phyloP scores from a whole-genome alignment of 805 yeast species.

The Sugiyamaella americana region DNA sequence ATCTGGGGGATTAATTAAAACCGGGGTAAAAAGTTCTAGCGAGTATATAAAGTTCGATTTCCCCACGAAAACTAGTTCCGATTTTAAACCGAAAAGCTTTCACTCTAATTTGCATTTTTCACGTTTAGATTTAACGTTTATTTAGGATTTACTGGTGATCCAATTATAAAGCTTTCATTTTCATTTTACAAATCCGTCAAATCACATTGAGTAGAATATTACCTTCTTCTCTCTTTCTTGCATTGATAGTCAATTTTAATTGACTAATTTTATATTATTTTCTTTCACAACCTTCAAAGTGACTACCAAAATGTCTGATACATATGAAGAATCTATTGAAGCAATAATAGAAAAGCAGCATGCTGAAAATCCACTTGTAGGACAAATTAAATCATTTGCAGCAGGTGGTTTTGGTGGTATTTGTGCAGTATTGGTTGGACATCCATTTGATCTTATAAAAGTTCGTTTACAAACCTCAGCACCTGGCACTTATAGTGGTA shows the following conservation, averaged over 20 bases:
- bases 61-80: too few relatives aligned
- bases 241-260: neutral
- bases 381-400: constrained; percentile 78
- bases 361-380: constrained; percentile 44
- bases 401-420: constrained; percentile 97
- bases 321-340: constrained; percentile 19
- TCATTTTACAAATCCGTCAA: too few relatives aligned
- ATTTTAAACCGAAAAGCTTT: too few relatives aligned
- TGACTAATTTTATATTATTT: neutral
- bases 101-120: too few relatives aligned
- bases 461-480: constrained; percentile 80
- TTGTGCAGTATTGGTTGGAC: constrained; percentile 93
- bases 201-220: too few relatives aligned
- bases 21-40: too few relatives aligned
- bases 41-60: too few relatives aligned
- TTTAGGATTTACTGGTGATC: too few relatives aligned
- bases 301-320: constrained; percentile 23
- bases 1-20: too few relatives aligned
- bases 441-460: constrained; percentile 90
- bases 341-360: constrained; percentile 16
- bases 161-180: too few relatives aligned
- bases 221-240: neutral
- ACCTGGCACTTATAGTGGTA: constrained; percentile 52
- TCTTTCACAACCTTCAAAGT: neutral
- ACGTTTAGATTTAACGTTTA: too few relatives aligned